Evolutionary conservation across 495 filamentous ascomycete species (phyloP).

Genomic region (Annulohypoxylon bovei): DNA sequence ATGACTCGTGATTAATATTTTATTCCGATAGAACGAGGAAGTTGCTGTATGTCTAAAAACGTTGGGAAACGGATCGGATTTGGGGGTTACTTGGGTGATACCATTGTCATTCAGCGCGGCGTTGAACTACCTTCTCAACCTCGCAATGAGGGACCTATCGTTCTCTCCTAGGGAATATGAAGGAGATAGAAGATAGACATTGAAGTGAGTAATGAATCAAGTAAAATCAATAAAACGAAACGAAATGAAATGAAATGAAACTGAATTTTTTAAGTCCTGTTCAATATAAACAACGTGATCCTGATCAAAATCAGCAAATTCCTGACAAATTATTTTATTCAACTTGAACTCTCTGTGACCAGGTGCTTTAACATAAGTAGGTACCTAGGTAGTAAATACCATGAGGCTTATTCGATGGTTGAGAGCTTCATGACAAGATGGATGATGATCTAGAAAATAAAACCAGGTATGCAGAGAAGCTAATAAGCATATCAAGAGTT

Average conservation of each 20-base stretch:
- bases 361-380: not conserved
- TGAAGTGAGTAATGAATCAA: conserved; percentile 23
- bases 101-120: conserved; percentile 48
- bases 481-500: too few species aligned
- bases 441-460: too few species aligned
- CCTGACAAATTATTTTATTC: not conserved
- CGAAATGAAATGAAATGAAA: not conserved
- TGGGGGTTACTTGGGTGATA: conserved; percentile 42
- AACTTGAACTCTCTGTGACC: not conserved
- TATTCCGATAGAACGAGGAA: not conserved
- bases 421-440: too few species aligned
- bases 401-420: not conserved
- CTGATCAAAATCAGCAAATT: not conserved
- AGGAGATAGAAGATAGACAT: conserved; percentile 21
- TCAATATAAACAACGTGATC: not conserved
- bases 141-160: conserved; percentile 18
- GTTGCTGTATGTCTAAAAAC: not conserved
- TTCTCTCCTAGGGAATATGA: conserved; percentile 16
- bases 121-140: conserved; percentile 40
- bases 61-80: conserved; percentile 27
- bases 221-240: conserved; percentile 14
- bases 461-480: too few species aligned
- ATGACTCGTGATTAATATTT: conserved; percentile 26
- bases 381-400: not conserved
- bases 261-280: not conserved